Evolutionary conservation across 345 rosid species (phyloP).

Genomic region (Eucalyptus albens): DNA sequence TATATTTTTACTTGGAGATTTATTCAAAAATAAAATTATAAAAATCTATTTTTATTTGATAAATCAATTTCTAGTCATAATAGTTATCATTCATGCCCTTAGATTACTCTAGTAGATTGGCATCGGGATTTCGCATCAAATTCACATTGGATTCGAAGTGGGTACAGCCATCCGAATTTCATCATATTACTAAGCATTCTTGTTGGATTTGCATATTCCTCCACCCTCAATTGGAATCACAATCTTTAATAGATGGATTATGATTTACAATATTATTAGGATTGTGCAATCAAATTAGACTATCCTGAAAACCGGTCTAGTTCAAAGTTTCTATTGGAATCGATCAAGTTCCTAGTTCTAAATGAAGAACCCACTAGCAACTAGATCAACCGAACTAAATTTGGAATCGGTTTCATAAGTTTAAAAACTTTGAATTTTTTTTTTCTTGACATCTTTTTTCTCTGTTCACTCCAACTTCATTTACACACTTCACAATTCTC

Average conservation of each 20-base stretch:
- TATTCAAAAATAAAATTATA: too few species aligned
- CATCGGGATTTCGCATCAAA: fast-evolving
- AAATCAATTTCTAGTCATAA: too few species aligned
- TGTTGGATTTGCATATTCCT: background rate
- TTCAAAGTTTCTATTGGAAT: background rate
- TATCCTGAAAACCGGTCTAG: fast-evolving
- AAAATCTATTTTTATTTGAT: too few species aligned
- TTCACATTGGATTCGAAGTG: background rate
- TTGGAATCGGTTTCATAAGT: fast-evolving
- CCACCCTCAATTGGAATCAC: background rate
- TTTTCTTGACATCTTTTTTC: too few species aligned
- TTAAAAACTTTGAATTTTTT: background rate
- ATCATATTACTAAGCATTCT: background rate
- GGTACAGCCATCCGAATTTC: fast-evolving
- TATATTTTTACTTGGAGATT: too few species aligned
- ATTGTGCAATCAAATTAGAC: fast-evolving
- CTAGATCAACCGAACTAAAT: fast-evolving
- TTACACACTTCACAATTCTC: background rate
- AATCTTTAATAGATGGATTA: fast-evolving
- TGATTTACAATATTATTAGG: background rate
- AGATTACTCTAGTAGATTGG: too few species aligned
- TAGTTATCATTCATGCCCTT: too few species aligned
- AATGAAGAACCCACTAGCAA: background rate
- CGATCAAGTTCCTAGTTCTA: fast-evolving
- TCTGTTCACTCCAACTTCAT: background rate